Evolutionary conservation across 768 basidiomycete genomes (phyloP).

Genomic region (Dacryopinax primogenitus): DNA sequence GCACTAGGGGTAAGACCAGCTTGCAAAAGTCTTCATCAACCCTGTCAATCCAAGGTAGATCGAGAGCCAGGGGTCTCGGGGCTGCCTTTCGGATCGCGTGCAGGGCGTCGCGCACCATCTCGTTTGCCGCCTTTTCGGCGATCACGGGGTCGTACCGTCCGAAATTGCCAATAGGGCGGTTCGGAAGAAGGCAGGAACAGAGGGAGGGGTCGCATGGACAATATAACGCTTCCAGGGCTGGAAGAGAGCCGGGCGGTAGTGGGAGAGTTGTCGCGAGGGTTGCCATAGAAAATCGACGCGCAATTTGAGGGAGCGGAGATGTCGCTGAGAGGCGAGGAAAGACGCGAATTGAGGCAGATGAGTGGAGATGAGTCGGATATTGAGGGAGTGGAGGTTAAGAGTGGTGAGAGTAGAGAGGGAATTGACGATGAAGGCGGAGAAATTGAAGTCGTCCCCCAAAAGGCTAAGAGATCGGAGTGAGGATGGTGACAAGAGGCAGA

Average conservation of each 20-base stretch:
- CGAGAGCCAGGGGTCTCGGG: background rate
- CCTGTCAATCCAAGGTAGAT: background rate
- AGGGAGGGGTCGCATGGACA: background rate
- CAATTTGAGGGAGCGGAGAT: background rate
- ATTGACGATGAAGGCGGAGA: background rate
- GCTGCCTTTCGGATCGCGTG: background rate
- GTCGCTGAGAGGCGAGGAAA: background rate
- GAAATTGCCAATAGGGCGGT: background rate
- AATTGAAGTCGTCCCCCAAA: background rate
- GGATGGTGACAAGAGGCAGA: background rate
- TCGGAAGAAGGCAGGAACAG: background rate
- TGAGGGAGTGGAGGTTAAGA: background rate
- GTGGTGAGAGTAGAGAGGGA: background rate
- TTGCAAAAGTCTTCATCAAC: background rate
- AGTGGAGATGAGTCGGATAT: background rate
- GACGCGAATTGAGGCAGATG: background rate
- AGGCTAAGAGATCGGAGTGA: background rate
- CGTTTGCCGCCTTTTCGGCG: conserved; percentile 3
- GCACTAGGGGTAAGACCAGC: background rate
- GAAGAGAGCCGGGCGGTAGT: background rate
- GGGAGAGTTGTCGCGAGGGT: background rate
- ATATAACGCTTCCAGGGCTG: background rate
- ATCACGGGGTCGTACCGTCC: background rate
- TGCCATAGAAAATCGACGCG: background rate
- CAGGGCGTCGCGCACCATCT: background rate